phyloP scores from a whole-genome alignment of 2,329 filamentous ascomycete species.

The Karstenula rhodostoma region DNA sequence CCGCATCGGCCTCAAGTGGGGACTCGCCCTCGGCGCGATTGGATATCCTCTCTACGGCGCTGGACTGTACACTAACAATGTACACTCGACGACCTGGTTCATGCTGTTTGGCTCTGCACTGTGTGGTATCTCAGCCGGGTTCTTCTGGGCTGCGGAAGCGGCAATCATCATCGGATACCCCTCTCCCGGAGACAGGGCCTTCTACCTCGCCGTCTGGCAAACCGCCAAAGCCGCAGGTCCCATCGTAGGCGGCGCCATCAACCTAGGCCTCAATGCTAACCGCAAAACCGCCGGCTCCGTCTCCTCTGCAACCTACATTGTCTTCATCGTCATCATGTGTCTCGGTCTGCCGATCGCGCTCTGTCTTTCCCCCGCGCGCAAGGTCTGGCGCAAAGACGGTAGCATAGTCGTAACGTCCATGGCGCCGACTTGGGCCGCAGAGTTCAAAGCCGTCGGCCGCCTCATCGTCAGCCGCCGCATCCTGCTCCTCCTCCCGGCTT shows the following conservation, averaged over 20 bases:
- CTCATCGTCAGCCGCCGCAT: conserved; percentile 43
- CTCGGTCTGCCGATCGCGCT: conserved; percentile 55
- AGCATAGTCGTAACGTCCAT: conserved; percentile 40
- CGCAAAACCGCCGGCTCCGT: conserved; percentile 50
- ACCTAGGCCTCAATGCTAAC: conserved; percentile 57
- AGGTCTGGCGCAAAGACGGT: conserved; percentile 55
- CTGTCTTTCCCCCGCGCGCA: conserved; percentile 55
- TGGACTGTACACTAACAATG: conserved; percentile 52
- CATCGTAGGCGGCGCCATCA: conserved; percentile 61
- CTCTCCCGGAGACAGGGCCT: conserved; percentile 45
- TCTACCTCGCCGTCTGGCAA: conserved; percentile 48
- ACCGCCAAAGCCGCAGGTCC: conserved; percentile 46
- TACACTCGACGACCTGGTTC: conserved; percentile 51
- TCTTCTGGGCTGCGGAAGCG: conserved; percentile 55
- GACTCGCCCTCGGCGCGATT: conserved; percentile 53
- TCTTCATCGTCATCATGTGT: conserved; percentile 59
- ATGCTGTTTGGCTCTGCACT: conserved; percentile 49
- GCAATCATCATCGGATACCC: conserved; percentile 54
- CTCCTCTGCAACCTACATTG: conserved; percentile 53
- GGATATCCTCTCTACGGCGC: conserved; percentile 54
- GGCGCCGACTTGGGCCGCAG: conserved; percentile 33
- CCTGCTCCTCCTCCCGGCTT: conserved; percentile 43
- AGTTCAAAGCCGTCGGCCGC: conserved; percentile 42
- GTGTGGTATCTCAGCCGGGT: conserved; percentile 52
- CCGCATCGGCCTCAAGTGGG: conserved; percentile 45